Evolutionary conservation across 768 basidiomycete genomes (phyloP), one percentile per base, ranked within the genome.

Genomic region (Pleurotus djamor): DNA sequence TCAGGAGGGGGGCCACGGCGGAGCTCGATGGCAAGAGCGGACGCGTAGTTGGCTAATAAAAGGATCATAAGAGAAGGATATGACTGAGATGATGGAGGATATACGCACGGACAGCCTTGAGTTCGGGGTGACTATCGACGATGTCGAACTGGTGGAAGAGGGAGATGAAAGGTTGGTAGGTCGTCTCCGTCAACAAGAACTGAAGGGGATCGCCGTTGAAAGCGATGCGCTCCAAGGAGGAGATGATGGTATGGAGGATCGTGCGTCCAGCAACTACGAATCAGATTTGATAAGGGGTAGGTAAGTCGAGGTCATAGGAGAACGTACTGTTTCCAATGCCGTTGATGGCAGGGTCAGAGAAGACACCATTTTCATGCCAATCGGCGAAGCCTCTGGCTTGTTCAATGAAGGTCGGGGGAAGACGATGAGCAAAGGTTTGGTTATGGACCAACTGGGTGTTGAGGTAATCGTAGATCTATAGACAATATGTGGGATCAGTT

Each of bases 131-230:
- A 32, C 80, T 73, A 61, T 82, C 75, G 64, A 72, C 64, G 58
- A 88, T 74, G 59, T 88, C 89, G 16, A 91, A 84, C 72, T 89
- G 83, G 69, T 87, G 84, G 83, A 95, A 89, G 71, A 95, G 80
- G 4, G 91, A 93, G 67, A 94, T 87, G 83, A 96, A 92, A 12
- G 93, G 88, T 72, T 94, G 93, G 79, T 95, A 95, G 62, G 91
- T 90, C 13, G 88, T 87, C 74, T 91, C 84, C 64, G 92, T 79
- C 64, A 93, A 70, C 72, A 88, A 78, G 74, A 95, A 82, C 66
- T 91, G 87, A 54, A 94, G 83, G 48, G 91, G 87, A 74, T 92
- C 88, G 61, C 82, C 85, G 66, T 87, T 85, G 79, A 87, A 91
- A 48, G 89, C 83, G 70, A 96, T 88, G 66, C 85, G 86, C 67